These are phyloP conservation scores for Cutaneotrichosporon cyanovorans DNA, from an alignment of 1,284 basidiomycete species.

Conservation along the genomic window DNA sequence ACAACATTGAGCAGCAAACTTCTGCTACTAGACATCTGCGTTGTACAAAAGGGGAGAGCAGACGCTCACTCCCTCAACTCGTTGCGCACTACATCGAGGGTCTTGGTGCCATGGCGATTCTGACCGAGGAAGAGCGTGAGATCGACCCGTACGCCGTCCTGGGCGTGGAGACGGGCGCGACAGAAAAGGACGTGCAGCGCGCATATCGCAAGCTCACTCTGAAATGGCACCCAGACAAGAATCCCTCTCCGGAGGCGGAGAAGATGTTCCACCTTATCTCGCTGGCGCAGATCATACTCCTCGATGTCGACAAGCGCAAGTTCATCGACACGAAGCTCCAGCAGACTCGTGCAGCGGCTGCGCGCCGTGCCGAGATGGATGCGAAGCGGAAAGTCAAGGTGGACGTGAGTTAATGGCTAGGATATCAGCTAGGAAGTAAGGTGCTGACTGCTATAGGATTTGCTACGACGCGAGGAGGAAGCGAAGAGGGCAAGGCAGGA, in stretches of 20 bases:
- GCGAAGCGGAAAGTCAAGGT: slow-evolving; percentile 70
- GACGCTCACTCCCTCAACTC: background rate
- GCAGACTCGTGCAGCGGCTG: slow-evolving; percentile 60
- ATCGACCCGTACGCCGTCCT: slow-evolving; percentile 70
- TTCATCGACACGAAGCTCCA: slow-evolving; percentile 73
- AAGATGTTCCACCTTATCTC: slow-evolving; percentile 82
- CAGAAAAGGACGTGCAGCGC: slow-evolving; percentile 72
- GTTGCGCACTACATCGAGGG: too few relatives aligned
- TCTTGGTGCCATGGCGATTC: slow-evolving; percentile 24
- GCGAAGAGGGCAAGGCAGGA: slow-evolving; percentile 58
- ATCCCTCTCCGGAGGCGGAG: slow-evolving; percentile 47
- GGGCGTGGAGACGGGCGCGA: slow-evolving; percentile 58
- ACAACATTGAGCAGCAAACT: background rate
- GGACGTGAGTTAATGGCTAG: slow-evolving; percentile 39
- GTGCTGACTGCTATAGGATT: slow-evolving; percentile 52
- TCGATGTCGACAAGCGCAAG: slow-evolving; percentile 73
- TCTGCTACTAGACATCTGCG: too few relatives aligned
- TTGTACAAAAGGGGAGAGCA: background rate
- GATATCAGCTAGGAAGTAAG: background rate
- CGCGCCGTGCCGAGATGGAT: slow-evolving; percentile 67
- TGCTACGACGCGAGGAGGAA: slow-evolving; percentile 71
- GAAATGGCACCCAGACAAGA: slow-evolving; percentile 79
- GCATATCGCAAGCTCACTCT: slow-evolving; percentile 75
- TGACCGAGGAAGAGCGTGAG: slow-evolving; percentile 44
- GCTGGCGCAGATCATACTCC: slow-evolving; percentile 72